A percentile compares a stretch with the other conserved stretches of the same genome.
Evolutionary conservation across 163 green algal genomes (phyloP).

Genomic region (Volvox carteri): DNA sequence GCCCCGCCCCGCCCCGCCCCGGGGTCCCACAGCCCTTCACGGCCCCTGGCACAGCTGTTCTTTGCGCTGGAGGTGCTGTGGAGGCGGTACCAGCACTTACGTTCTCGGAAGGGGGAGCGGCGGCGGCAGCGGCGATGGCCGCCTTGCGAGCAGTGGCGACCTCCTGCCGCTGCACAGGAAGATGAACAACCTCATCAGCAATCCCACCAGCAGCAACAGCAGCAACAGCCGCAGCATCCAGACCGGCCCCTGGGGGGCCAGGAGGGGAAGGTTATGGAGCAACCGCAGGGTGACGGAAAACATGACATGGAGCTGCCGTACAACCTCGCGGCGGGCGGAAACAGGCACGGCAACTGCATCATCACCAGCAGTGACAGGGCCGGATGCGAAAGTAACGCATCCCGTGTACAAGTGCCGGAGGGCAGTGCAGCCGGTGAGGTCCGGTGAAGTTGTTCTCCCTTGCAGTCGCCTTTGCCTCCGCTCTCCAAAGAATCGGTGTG

Average conservation of each 20-base stretch:
- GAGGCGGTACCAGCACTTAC: background rate
- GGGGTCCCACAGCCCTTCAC: slow-evolving; percentile 20
- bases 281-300: background rate
- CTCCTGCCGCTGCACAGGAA: too few relatives aligned
- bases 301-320: background rate
- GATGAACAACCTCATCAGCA: too few relatives aligned
- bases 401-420: too few relatives aligned
- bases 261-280: background rate
- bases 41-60: slow-evolving; percentile 57
- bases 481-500: too few relatives aligned
- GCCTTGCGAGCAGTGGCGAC: too few relatives aligned
- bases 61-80: slow-evolving; percentile 41
- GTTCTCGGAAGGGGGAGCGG: background rate
- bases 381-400: too few relatives aligned
- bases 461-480: too few relatives aligned
- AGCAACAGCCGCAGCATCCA: background rate
- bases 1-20: too few relatives aligned
- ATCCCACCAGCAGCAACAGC: background rate
- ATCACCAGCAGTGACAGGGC: background rate
- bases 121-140: background rate
- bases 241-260: too few relatives aligned
- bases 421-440: too few relatives aligned
- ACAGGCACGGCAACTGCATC: background rate
- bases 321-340: background rate
- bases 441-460: too few relatives aligned